Percentiles rank a stretch among this genome's conserved stretches.
Conservation (phyloP, 106 monocot species). For the Gastrodia elata region DNA sequence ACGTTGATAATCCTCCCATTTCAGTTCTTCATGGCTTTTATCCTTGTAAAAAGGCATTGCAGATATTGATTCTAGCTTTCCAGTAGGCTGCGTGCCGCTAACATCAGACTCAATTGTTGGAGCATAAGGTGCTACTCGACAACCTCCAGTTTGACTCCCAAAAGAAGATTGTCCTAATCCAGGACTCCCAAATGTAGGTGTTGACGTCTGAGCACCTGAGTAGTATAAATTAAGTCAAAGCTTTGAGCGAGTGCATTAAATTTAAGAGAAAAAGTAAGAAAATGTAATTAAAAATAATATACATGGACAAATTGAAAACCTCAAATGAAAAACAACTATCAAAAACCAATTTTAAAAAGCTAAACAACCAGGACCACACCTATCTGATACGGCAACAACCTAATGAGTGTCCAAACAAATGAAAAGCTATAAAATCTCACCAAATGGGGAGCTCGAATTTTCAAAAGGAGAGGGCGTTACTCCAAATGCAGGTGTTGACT, state of each 20-base stretch:
- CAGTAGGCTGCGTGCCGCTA: conserved; percentile 43
- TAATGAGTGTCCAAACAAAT: neutral
- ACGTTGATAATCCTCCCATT: conserved; percentile 97
- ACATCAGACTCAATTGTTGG: conserved; percentile 63
- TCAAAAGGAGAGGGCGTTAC: conserved; percentile 51
- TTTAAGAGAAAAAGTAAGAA: neutral
- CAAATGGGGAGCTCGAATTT: conserved; percentile 60
- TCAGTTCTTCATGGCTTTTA: conserved; percentile 91
- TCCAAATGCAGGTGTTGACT: conserved; percentile 32
- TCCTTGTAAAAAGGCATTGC: conserved; percentile 94
- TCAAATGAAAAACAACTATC: neutral
- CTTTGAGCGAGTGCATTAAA: neutral
- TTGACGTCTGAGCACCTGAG: conserved; percentile 57
- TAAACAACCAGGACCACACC: neutral
- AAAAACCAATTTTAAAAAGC: neutral
- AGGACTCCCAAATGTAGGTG: conserved; percentile 67
- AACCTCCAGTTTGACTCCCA: conserved; percentile 60
- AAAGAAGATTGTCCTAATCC: conserved; percentile 55
- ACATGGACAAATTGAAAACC: neutral
- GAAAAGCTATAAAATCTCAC: conserved; percentile 22
- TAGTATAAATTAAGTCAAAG: conserved; percentile 3
- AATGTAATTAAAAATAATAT: neutral
- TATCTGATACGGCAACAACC: neutral
- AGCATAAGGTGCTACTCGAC: conserved; percentile 48
- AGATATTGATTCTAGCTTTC: conserved; percentile 90